A percentile compares a stretch with the other conserved stretches of the same genome.
These are phyloP conservation scores for Pseudocercospora fijiensis DNA, from an alignment of 2,329 filamentous ascomycete species.

Conservation along the genomic window DNA sequence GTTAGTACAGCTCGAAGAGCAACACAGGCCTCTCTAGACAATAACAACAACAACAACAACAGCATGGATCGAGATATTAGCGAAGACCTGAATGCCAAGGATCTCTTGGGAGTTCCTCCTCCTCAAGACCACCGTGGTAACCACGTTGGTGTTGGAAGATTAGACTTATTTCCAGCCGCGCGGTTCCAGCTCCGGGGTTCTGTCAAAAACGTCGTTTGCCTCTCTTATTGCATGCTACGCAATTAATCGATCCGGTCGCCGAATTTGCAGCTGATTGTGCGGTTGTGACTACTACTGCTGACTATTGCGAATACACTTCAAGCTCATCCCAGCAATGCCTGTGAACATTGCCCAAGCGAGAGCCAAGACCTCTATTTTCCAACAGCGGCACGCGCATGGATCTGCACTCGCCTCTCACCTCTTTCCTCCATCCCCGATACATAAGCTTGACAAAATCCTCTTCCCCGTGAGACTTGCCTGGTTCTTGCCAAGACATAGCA, in stretches of 20 bases:
- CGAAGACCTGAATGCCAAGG: neutral
- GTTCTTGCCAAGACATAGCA: neutral
- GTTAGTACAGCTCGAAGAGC: neutral
- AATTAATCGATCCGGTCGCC: neutral
- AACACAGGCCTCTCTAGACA: neutral
- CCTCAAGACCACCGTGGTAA: neutral
- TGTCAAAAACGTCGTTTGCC: neutral
- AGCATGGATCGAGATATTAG: neutral
- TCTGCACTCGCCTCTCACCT: neutral
- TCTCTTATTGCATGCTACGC: neutral
- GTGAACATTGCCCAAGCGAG: neutral
- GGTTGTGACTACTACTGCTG: neutral
- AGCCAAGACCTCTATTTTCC: conserved; percentile 2
- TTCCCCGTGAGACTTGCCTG: neutral
- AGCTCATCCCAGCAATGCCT: neutral
- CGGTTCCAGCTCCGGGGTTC: neutral
- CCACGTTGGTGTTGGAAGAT: conserved; percentile 3
- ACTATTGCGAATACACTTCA: neutral
- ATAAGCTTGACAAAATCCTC: neutral
- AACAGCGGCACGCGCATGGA: neutral
- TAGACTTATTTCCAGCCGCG: conserved; percentile 2
- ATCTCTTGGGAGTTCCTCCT: neutral
- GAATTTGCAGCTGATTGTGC: neutral
- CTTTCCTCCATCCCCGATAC: neutral
- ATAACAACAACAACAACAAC: no score